These are phyloP conservation scores for Malus hybrid DNA, from an alignment of 331 rosid species.

Conservation along the genomic window DNA sequence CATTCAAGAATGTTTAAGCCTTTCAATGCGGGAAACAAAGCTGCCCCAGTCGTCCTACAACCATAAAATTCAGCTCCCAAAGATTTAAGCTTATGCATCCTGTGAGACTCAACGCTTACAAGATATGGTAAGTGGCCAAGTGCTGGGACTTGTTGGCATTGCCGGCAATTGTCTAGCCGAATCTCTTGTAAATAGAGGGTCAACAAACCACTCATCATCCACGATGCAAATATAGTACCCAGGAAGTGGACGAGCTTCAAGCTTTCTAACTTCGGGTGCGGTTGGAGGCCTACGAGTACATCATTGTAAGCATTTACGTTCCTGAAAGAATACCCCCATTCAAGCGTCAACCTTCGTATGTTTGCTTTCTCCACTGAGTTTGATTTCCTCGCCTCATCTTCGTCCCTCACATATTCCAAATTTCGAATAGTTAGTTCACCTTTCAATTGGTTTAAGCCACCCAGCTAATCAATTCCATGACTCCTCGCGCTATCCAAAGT, in stretches of 20 bases:
- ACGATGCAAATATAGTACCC: no score
- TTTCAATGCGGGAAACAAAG: background rate
- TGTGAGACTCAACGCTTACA: background rate
- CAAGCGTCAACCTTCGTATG: no score
- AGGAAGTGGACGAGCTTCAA: no score
- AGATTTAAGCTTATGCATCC: background rate
- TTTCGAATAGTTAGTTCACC: background rate
- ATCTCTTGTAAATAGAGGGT: no score
- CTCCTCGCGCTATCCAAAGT: background rate
- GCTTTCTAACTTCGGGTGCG: no score
- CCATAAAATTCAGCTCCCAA: background rate
- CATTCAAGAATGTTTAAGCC: background rate
- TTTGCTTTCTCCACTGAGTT: background rate
- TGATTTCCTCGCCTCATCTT: background rate
- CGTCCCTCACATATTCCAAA: background rate
- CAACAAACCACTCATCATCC: no score
- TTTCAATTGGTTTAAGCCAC: background rate
- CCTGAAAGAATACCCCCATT: no score
- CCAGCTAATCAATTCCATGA: background rate
- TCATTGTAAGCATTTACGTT: no score
- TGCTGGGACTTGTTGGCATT: background rate
- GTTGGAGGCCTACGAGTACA: no score
- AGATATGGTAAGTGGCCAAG: background rate
- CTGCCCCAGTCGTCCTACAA: background rate
- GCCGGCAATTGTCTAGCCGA: no score